Conservation (phyloP, 805 yeast genomes). For the Saturnispora gosingensis region DNA sequence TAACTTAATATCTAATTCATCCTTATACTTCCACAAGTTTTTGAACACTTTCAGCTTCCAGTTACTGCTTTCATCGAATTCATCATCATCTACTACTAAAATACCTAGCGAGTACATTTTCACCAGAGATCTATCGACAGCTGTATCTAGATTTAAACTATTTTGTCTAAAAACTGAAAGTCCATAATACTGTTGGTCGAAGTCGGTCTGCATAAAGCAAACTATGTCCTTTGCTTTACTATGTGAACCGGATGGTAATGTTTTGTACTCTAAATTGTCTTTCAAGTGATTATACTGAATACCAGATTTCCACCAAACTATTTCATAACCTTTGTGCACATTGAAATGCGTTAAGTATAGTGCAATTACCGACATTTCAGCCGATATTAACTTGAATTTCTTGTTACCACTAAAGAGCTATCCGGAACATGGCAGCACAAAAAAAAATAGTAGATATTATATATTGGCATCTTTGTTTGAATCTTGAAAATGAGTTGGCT, state of each 20-base stretch:
- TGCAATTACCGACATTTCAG: slow-evolving; percentile 22
- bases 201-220: slow-evolving; percentile 34
- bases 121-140: slow-evolving; percentile 34
- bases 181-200: slow-evolving; percentile 31
- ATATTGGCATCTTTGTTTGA: neutral
- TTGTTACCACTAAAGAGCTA: neutral
- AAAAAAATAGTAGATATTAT: neutral
- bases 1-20: slow-evolving; percentile 14
- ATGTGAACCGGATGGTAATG: slow-evolving; percentile 66
- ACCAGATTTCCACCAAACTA: slow-evolving; percentile 33
- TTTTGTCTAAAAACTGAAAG: slow-evolving; percentile 44
- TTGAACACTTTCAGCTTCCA: slow-evolving; percentile 37
- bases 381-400: neutral
- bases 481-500: neutral
- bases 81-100: slow-evolving; percentile 40
- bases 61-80: slow-evolving; percentile 9
- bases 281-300: slow-evolving; percentile 22
- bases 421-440: neutral
- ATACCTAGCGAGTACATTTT: slow-evolving; percentile 60
- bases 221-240: slow-evolving; percentile 41
- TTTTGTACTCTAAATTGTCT: slow-evolving; percentile 47
- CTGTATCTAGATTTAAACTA: slow-evolving; percentile 12
- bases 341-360: slow-evolving; percentile 45
- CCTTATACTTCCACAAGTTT: slow-evolving; percentile 34
- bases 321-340: slow-evolving; percentile 39